Conservation (phyloP, 106 monocot genomes). For the Dioscorea zingiberensis region DNA sequence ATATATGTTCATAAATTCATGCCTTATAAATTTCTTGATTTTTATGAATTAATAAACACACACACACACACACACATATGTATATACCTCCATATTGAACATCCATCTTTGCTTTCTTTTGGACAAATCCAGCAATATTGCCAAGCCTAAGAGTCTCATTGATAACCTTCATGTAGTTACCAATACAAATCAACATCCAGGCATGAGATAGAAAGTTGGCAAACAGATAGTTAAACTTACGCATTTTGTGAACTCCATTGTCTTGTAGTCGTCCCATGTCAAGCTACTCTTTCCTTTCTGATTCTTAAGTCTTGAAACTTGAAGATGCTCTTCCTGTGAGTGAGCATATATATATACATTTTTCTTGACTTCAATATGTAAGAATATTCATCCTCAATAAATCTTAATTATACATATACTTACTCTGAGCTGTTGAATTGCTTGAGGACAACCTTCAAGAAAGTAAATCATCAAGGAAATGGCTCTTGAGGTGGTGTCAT, state of each 20-base stretch:
- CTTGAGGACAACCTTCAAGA: slow-evolving; percentile 20
- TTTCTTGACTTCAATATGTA: too few species aligned
- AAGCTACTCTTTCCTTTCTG: background rate
- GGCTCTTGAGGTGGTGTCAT: slow-evolving; percentile 19
- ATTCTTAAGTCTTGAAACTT: background rate
- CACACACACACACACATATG: too few species aligned
- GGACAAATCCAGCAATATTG: background rate
- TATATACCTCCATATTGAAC: background rate
- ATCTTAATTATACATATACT: too few species aligned
- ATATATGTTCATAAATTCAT: too few species aligned
- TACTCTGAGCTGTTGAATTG: slow-evolving; percentile 3
- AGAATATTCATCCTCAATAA: too few species aligned
- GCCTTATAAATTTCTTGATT: too few species aligned
- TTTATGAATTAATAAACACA: too few species aligned
- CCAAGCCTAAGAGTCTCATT: slow-evolving; percentile 2
- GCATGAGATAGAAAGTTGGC: too few species aligned
- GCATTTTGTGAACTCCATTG: slow-evolving; percentile 2
- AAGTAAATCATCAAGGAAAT: slow-evolving; percentile 17
- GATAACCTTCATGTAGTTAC: background rate
- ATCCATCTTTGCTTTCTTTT: background rate
- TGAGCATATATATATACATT: too few species aligned
- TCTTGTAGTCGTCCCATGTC: slow-evolving; percentile 4
- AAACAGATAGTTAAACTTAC: background rate
- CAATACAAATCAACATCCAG: too few species aligned
- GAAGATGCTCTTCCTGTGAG: slow-evolving; percentile 3